These are phyloP conservation scores for Candida hungchunana DNA, from an alignment of 805 yeast genomes.

Conservation along the genomic window DNA sequence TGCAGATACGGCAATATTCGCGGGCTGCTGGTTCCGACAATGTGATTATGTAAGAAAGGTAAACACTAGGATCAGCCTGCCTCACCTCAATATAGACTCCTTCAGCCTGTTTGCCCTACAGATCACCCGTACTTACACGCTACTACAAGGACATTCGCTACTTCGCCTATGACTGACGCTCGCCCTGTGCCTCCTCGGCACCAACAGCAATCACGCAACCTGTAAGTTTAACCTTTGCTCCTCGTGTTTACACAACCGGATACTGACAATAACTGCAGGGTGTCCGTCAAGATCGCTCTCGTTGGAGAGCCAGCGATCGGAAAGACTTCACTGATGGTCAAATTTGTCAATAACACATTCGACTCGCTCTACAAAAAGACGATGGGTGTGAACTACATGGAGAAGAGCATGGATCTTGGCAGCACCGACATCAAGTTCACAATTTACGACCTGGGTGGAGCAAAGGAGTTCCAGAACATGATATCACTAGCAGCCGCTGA, in stretches of 20 bases:
- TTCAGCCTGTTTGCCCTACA: too few species aligned
- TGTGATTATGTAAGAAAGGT: conserved; percentile 17
- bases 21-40: conserved; percentile 1
- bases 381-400: conserved; percentile 92
- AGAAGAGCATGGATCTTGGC: conserved; percentile 76
- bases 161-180: conserved; percentile 2
- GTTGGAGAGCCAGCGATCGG: conserved; percentile 97
- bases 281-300: conserved; percentile 81
- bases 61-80: too few species aligned
- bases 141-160: neutral
- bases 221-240: conserved; percentile 13
- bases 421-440: conserved; percentile 87
- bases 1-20: conserved; percentile 1
- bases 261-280: conserved; percentile 29
- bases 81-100: too few species aligned
- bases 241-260: neutral
- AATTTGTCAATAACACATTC: conserved; percentile 91
- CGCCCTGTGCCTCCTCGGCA: conserved; percentile 24
- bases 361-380: conserved; percentile 93
- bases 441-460: conserved; percentile 96
- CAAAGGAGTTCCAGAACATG: conserved; percentile 92
- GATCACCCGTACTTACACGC: too few species aligned
- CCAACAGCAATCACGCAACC: conserved; percentile 17
- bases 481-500: conserved; percentile 87
- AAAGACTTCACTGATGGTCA: conserved; percentile 93